Evolutionary conservation across 148 eudicot genomes (phyloP).

Genomic region (Heliosperma pusillum): DNA sequence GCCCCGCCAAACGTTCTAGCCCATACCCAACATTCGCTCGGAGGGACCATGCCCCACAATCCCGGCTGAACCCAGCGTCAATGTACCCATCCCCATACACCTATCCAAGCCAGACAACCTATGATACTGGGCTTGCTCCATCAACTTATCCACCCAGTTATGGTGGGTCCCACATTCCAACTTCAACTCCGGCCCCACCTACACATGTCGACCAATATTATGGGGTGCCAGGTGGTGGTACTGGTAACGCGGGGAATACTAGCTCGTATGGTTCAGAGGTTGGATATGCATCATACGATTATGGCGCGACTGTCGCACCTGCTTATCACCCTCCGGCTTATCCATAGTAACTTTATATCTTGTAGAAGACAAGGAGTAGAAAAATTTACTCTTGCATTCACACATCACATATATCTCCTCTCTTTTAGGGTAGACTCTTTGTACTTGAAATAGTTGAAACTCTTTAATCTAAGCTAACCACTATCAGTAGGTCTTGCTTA

Average conservation of each 20-base stretch:
- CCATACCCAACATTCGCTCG: slow-evolving; percentile 33
- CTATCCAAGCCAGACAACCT: slow-evolving; percentile 35
- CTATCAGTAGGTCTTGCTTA: too few relatives aligned
- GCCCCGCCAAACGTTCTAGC: slow-evolving; percentile 35
- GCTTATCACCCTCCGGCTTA: slow-evolving; percentile 29
- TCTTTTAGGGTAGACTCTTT: neutral
- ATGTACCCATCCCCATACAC: slow-evolving; percentile 30
- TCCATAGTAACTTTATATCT: slow-evolving; percentile 12
- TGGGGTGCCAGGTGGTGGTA: slow-evolving; percentile 1
- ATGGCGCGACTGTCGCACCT: slow-evolving; percentile 22
- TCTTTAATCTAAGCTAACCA: too few relatives aligned
- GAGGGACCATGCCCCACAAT: slow-evolving; percentile 20
- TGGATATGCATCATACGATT: slow-evolving; percentile 27
- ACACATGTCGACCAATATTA: slow-evolving; percentile 21
- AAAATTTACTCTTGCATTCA: too few relatives aligned
- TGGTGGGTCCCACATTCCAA: slow-evolving; percentile 20
- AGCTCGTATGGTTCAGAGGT: slow-evolving; percentile 22
- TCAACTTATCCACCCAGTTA: slow-evolving; percentile 31
- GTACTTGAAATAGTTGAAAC: neutral
- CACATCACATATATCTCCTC: too few relatives aligned
- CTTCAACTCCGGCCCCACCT: slow-evolving; percentile 4
- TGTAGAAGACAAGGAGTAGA: neutral
- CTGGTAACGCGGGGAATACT: slow-evolving; percentile 9
- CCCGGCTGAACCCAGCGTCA: slow-evolving; percentile 29
- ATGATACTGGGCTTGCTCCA: slow-evolving; percentile 26